These are phyloP conservation scores for Talaromyces sp. DNA, from an alignment of 2,329 filamentous ascomycete species.

Conservation along the genomic window DNA sequence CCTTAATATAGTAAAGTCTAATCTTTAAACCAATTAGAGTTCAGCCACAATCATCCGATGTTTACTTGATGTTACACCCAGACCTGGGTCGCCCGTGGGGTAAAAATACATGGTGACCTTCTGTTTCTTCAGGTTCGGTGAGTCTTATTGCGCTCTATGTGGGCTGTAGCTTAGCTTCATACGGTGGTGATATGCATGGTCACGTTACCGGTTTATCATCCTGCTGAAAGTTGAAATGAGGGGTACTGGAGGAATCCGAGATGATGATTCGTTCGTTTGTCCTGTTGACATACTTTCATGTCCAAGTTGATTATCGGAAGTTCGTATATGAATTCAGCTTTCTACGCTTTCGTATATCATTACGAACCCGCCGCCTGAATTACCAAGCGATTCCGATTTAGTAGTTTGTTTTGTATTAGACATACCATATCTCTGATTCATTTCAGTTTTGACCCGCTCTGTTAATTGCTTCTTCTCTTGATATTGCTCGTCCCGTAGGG, in stretches of 20 bases:
- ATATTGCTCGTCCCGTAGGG: not conserved
- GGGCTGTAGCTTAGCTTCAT: not conserved
- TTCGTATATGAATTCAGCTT: not conserved
- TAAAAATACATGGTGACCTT: not conserved
- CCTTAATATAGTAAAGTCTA: not conserved
- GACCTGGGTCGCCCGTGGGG: not conserved
- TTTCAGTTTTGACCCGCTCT: not conserved
- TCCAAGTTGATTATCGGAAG: not conserved
- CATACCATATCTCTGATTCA: not conserved
- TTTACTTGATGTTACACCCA: slow-evolving; percentile 4
- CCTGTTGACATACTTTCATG: not conserved
- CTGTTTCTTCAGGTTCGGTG: not conserved
- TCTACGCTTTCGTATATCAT: not conserved
- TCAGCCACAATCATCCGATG: not conserved
- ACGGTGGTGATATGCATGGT: not conserved
- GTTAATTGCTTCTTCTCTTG: not conserved
- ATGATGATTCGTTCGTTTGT: not conserved
- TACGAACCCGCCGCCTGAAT: not conserved
- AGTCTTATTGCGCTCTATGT: not conserved
- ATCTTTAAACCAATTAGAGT: slow-evolving; percentile 4
- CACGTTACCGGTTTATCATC: not conserved
- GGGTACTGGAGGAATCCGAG: not conserved
- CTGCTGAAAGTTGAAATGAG: not conserved
- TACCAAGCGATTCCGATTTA: not conserved
- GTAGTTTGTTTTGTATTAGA: not conserved